Percentiles rank a stretch among this genome's conserved stretches.
Conservation (phyloP, 2,329 filamentous ascomycete species). For the Xenosphaeropsis pyriputrescens region DNA sequence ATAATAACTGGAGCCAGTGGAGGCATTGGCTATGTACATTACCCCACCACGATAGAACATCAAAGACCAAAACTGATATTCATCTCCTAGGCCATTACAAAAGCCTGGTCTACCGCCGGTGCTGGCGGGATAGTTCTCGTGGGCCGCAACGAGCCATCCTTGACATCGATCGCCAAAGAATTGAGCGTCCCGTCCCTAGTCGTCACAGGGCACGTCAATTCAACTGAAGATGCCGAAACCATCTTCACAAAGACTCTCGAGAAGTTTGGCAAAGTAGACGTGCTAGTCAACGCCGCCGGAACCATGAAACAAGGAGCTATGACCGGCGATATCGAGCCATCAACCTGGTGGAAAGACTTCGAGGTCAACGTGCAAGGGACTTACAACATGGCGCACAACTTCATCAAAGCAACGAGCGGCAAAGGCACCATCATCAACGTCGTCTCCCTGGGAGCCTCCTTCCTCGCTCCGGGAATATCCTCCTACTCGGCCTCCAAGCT, state of each 20-base stretch:
- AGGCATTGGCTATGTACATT: conserved; percentile 16
- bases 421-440: conserved; percentile 24
- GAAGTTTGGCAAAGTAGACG: too few relatives aligned
- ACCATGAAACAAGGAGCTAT: conserved; percentile 3
- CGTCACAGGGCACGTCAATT: too few relatives aligned
- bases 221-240: too few relatives aligned
- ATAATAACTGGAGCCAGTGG: conserved; percentile 13
- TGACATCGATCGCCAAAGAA: too few relatives aligned
- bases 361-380: conserved; percentile 31
- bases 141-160: too few relatives aligned
- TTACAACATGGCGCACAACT: conserved; percentile 27
- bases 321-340: neutral
- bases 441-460: conserved; percentile 23
- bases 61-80: conserved; percentile 10
- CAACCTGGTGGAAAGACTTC: conserved; percentile 20
- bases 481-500: conserved; percentile 32
- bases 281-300: conserved; percentile 14
- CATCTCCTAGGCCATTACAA: too few relatives aligned
- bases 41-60: conserved; percentile 10
- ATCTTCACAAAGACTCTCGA: too few relatives aligned
- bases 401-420: conserved; percentile 23
- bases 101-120: too few relatives aligned
- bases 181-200: too few relatives aligned
- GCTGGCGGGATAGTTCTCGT: too few relatives aligned
- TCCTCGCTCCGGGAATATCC: conserved; percentile 19